Conservation (phyloP, 768 basidiomycete genomes). For the Omphalotus guepiniiformis region DNA sequence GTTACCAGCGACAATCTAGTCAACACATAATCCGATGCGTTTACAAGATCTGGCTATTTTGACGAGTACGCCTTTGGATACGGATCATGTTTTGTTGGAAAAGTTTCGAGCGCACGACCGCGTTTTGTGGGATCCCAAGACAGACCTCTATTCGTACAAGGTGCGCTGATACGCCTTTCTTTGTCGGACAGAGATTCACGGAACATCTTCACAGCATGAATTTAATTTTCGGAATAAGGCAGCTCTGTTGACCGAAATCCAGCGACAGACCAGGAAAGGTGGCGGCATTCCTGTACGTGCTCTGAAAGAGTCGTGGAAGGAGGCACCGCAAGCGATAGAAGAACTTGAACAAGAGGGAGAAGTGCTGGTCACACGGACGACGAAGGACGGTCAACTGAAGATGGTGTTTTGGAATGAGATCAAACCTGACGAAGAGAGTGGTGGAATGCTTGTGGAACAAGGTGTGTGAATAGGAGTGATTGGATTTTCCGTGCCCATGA, state of each 20-base stretch:
- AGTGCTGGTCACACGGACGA: constrained; percentile 80
- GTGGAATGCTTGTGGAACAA: constrained; percentile 73
- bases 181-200: background rate
- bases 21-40: constrained; percentile 76
- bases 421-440: constrained; percentile 68
- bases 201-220: constrained; percentile 58
- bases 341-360: constrained; percentile 89
- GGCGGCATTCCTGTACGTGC: constrained; percentile 81
- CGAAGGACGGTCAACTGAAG: constrained; percentile 76
- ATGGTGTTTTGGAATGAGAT: constrained; percentile 93
- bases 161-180: constrained; percentile 36
- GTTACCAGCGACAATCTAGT: constrained; percentile 29
- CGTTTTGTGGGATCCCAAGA: constrained; percentile 76
- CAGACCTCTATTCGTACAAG: constrained; percentile 83
- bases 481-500: no score
- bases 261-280: constrained; percentile 77
- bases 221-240: constrained; percentile 83
- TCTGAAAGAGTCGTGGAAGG: constrained; percentile 90
- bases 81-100: constrained; percentile 66
- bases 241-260: constrained; percentile 79
- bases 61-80: constrained; percentile 72
- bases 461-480: constrained; percentile 43
- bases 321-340: constrained; percentile 77
- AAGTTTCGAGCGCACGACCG: constrained; percentile 81
- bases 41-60: constrained; percentile 84